Percentiles rank a stretch among this genome's conserved stretches.
phyloP scores from a whole-genome alignment of 352 stramenopile species.

The Globisporangium nunn region DNA sequence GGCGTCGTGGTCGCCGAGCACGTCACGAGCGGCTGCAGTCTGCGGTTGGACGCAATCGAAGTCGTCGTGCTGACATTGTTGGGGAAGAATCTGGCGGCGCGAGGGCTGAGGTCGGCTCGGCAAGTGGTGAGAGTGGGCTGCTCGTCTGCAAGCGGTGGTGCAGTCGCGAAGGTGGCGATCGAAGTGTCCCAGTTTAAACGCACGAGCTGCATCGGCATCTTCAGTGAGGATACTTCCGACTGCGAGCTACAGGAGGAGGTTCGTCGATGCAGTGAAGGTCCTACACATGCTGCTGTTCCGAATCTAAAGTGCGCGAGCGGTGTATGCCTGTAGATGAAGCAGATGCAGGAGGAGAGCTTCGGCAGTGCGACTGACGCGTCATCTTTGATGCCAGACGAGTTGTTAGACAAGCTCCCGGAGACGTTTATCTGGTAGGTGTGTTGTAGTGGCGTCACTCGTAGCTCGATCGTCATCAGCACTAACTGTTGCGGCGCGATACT shows the following conservation, averaged over 20 bases:
- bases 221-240: background rate
- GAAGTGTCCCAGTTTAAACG: background rate
- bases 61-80: conserved; percentile 6
- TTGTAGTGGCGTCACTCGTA: too few species aligned
- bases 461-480: background rate
- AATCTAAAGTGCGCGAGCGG: too few species aligned
- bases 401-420: too few species aligned
- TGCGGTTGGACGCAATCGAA: conserved; percentile 5
- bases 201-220: conserved; percentile 3
- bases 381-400: too few species aligned
- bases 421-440: too few species aligned
- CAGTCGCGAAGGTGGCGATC: conserved; percentile 1
- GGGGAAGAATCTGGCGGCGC: conserved; percentile 6
- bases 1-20: conserved; percentile 2
- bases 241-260: conserved; percentile 9
- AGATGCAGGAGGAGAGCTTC: too few species aligned
- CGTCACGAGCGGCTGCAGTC: background rate
- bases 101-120: background rate
- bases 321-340: background rate
- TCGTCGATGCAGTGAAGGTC: too few species aligned
- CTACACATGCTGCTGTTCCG: too few species aligned
- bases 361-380: too few species aligned
- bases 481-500: background rate
- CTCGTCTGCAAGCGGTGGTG: conserved; percentile 1
- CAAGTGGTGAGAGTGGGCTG: conserved; percentile 1